These are phyloP conservation scores for Cadophora sp. DNA, from an alignment of 2,329 filamentous ascomycete genomes.

Conservation along the genomic window DNA sequence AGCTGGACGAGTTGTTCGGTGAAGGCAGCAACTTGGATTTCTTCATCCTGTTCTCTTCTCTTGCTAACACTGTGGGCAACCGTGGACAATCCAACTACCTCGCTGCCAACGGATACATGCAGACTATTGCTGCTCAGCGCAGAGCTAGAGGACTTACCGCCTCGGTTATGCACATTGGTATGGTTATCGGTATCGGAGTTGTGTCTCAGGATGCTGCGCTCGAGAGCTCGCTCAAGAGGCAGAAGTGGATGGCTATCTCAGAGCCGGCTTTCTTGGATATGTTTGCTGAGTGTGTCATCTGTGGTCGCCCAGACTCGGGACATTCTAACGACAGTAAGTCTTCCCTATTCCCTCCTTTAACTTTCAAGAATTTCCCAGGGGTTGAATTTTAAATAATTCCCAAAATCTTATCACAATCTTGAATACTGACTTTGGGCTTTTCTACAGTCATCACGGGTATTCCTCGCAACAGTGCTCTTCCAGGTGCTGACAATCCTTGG, in stretches of 20 bases:
- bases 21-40: constrained; percentile 45
- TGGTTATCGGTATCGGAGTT: constrained; percentile 52
- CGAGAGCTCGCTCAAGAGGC: constrained; percentile 25
- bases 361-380: no score
- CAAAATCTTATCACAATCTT: neutral
- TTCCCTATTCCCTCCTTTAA: neutral
- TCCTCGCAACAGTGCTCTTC: constrained; percentile 25
- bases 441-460: constrained; percentile 21
- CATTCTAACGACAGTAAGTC: constrained; percentile 23
- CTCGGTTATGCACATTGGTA: constrained; percentile 59
- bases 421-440: neutral
- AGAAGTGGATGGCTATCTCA: constrained; percentile 30
- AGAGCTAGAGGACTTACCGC: constrained; percentile 51
- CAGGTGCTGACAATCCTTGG: constrained; percentile 25
- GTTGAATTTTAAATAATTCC: no score
- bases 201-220: constrained; percentile 38
- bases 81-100: constrained; percentile 54
- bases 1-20: constrained; percentile 46
- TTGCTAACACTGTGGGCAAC: constrained; percentile 43
- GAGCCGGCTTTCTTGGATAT: constrained; percentile 28
- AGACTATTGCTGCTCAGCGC: constrained; percentile 48
- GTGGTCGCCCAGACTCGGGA: constrained; percentile 21
- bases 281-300: constrained; percentile 28
- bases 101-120: constrained; percentile 50
- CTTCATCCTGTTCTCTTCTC: constrained; percentile 49